Conservation (phyloP, 768 basidiomycete species). For the Artomyces pyxidatus region DNA sequence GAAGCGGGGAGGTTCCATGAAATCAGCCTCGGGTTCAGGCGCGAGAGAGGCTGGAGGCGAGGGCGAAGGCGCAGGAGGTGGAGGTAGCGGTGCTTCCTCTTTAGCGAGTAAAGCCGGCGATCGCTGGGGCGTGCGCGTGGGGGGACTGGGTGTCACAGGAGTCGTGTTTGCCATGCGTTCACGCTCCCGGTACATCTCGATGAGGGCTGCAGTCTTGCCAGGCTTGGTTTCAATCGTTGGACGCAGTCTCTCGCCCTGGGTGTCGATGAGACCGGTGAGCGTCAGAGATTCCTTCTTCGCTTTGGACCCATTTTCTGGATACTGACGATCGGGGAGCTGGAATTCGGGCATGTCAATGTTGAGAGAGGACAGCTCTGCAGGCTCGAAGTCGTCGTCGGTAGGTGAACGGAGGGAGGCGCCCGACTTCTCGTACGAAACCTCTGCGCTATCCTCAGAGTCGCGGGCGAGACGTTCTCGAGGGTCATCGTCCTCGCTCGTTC, state of each 20-base stretch:
- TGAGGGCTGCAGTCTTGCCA: conserved; percentile 69
- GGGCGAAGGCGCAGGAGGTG: conserved; percentile 18
- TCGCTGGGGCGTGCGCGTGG: conserved; percentile 22
- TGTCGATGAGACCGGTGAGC: background rate
- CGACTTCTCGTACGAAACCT: background rate
- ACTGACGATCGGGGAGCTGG: background rate
- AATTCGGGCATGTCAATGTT: conserved; percentile 1
- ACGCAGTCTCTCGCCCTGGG: conserved; percentile 3
- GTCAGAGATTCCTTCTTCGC: conserved; percentile 2
- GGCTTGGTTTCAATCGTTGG: conserved; percentile 18
- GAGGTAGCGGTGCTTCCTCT: conserved; percentile 4
- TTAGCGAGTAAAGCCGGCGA: background rate
- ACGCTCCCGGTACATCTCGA: conserved; percentile 83
- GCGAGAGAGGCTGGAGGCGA: conserved; percentile 11
- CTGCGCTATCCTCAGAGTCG: conserved; percentile 7
- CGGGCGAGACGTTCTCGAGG: conserved; percentile 7
- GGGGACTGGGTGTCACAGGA: background rate
- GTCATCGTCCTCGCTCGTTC: conserved; percentile 19
- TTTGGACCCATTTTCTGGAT: background rate
- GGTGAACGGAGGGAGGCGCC: background rate
- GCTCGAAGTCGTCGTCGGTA: background rate
- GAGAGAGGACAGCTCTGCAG: background rate
- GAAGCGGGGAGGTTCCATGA: conserved; percentile 27
- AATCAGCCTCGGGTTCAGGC: conserved; percentile 21
- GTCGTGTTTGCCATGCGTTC: conserved; percentile 28